phyloP scores from a whole-genome alignment of 2,329 filamentous ascomycete species.

The Calonectria crousiana region DNA sequence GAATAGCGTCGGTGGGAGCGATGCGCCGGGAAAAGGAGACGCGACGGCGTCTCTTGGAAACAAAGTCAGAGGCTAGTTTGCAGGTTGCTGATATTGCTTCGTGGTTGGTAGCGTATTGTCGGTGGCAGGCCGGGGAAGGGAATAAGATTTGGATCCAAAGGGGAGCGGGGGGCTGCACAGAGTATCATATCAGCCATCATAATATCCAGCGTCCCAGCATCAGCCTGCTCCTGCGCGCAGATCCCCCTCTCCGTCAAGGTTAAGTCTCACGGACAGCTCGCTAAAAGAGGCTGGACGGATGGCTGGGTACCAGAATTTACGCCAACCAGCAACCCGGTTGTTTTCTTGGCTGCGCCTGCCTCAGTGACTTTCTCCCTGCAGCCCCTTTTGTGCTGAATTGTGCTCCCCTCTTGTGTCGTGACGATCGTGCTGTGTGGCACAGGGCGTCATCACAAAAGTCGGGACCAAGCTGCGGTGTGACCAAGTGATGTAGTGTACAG shows the following conservation, averaged over 20 bases:
- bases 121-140: neutral
- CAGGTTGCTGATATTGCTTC: neutral
- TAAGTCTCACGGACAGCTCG: neutral
- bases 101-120: neutral
- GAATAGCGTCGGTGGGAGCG: slow-evolving; percentile 10
- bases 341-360: neutral
- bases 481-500: slow-evolving; percentile 18
- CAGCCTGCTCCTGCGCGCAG: slow-evolving; percentile 9
- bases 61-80: neutral
- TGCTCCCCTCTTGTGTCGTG: neutral
- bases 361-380: neutral
- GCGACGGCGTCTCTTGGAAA: slow-evolving; percentile 3
- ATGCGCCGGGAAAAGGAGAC: slow-evolving; percentile 7
- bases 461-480: slow-evolving; percentile 27
- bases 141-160: neutral
- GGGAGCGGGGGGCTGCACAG: slow-evolving; percentile 1
- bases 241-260: slow-evolving; percentile 10
- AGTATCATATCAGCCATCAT: slow-evolving; percentile 10
- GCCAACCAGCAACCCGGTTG: neutral
- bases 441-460: slow-evolving; percentile 15
- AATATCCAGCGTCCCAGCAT: slow-evolving; percentile 11
- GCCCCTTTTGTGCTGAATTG: slow-evolving; percentile 11
- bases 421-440: neutral
- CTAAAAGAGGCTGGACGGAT: slow-evolving; percentile 1
- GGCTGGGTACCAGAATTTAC: slow-evolving; percentile 8